phyloP scores from a whole-genome alignment of 148 eudicot genomes.

The Drosera capensis region DNA sequence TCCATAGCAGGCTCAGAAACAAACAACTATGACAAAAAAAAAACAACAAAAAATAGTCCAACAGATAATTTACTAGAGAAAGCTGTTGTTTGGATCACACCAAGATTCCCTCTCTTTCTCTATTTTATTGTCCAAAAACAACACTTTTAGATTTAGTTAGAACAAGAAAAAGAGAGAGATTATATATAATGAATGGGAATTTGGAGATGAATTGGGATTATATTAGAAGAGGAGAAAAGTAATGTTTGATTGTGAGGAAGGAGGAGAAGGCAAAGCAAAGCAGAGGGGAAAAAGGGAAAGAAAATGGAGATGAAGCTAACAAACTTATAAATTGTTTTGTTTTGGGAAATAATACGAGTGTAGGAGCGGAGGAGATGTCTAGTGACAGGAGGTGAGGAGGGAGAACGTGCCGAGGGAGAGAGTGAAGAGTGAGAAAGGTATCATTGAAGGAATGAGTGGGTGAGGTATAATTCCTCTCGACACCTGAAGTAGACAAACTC shows the following conservation, averaged over 20 bases:
- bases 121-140: no score
- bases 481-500: no score
- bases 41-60: background rate
- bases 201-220: background rate
- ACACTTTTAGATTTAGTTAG: background rate
- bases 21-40: background rate
- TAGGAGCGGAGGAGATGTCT: background rate
- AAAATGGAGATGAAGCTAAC: background rate
- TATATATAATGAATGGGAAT: background rate
- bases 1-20: slow-evolving; percentile 29
- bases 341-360: no score
- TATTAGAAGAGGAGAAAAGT: background rate
- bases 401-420: background rate
- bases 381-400: slow-evolving; percentile 3
- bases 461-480: slow-evolving; percentile 4
- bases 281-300: background rate
- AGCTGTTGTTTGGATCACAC: background rate
- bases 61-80: no score
- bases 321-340: no score
- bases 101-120: no score
- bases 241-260: background rate
- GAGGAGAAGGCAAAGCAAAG: background rate
- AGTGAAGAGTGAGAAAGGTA: slow-evolving; percentile 7
- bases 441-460: slow-evolving; percentile 60
- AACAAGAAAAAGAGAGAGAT: background rate